Percentiles rank a stretch among this genome's conserved stretches.
phyloP scores from a whole-genome alignment of 176 grass and related monocot genomes.

The Eleusine coracana region DNA sequence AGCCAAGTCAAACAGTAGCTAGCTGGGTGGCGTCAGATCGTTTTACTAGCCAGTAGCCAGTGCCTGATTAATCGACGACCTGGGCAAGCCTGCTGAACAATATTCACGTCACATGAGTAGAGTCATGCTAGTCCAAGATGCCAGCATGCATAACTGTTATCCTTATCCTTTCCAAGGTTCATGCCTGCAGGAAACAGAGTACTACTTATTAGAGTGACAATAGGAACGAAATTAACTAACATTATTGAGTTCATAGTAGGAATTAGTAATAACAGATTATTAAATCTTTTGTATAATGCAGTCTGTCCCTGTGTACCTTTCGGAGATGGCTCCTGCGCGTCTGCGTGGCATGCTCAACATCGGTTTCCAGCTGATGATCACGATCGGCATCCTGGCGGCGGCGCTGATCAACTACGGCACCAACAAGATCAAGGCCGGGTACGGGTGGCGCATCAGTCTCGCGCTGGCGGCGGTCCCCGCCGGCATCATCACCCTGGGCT shows the following conservation, averaged over 20 bases:
- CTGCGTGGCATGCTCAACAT: conserved; percentile 99
- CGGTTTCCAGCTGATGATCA: conserved; percentile 97
- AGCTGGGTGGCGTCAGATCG: too few relatives aligned
- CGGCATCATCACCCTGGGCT: conserved; percentile 76
- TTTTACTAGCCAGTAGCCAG: too few relatives aligned
- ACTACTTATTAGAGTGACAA: too few relatives aligned
- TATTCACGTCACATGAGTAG: too few relatives aligned
- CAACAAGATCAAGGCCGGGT: conserved; percentile 74
- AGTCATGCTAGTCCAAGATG: neutral
- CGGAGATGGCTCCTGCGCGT: conserved; percentile 89
- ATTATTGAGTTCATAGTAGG: too few relatives aligned
- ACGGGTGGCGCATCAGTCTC: conserved; percentile 86
- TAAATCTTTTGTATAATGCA: conserved; percentile 13
- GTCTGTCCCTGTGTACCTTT: conserved; percentile 95
- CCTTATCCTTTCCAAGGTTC: neutral
- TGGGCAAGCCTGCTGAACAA: too few relatives aligned
- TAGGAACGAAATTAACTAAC: too few relatives aligned
- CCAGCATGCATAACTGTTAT: neutral
- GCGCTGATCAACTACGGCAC: conserved; percentile 93
- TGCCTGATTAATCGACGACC: too few relatives aligned
- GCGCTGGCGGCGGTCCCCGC: conserved; percentile 87
- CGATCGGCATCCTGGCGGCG: conserved; percentile 84
- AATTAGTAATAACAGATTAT: too few relatives aligned
- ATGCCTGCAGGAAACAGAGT: too few relatives aligned
- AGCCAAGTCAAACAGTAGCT: too few relatives aligned